A percentile compares a stretch with the other conserved stretches of the same genome.
phyloP scores from a whole-genome alignment of 345 rosid species.

The Moringa oleifera region DNA sequence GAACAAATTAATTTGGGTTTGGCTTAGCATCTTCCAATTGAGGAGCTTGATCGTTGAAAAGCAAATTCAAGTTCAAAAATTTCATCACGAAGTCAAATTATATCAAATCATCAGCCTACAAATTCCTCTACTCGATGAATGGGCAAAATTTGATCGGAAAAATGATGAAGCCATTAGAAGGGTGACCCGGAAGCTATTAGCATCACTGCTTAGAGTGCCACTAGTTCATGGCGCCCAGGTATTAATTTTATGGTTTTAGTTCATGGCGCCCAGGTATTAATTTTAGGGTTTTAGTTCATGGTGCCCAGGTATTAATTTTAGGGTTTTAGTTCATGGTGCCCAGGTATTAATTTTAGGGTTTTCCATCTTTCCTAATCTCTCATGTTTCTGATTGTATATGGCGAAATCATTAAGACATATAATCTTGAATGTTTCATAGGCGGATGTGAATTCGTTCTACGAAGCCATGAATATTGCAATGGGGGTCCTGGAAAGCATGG shows the following conservation, averaged over 20 bases:
- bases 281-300: too few species aligned
- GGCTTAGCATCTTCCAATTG: conserved; percentile 39
- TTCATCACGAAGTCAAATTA: conserved; percentile 39
- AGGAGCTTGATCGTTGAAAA: conserved; percentile 38
- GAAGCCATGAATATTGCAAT: conserved; percentile 47
- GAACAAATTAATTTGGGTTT: conserved; percentile 46
- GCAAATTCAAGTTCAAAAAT: conserved; percentile 31
- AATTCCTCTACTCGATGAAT: conserved; percentile 40
- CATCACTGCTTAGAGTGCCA: conserved; percentile 42
- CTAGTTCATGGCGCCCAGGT: conserved; percentile 50
- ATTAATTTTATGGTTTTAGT: background rate
- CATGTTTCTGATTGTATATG: too few species aligned
- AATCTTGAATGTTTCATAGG: conserved; percentile 19
- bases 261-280: too few species aligned
- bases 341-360: too few species aligned
- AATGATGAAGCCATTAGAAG: conserved; percentile 55
- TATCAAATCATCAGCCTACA: conserved; percentile 37
- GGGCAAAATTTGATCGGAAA: conserved; percentile 44
- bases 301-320: too few species aligned
- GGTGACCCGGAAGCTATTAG: conserved; percentile 54
- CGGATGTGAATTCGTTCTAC: conserved; percentile 36
- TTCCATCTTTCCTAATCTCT: too few species aligned
- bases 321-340: too few species aligned
- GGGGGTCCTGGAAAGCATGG: conserved; percentile 46
- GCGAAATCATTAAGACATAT: background rate